Evolutionary conservation across 257 asterid species (phyloP), one percentile per base, ranked within the genome.

Genomic region (Coffea canephora): DNA sequence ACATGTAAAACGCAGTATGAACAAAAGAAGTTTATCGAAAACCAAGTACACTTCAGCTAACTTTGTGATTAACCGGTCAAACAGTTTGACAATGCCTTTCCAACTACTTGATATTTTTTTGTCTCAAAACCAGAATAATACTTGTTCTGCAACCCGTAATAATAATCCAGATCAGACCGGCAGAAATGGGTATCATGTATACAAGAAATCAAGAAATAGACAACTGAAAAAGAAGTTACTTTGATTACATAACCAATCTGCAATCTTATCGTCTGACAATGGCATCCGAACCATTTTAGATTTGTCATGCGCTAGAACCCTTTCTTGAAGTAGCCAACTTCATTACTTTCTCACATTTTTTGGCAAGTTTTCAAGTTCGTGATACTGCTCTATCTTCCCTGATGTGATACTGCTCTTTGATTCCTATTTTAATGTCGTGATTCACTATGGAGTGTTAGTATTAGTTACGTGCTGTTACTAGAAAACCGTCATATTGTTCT

Each of bases 361-460:
- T 39, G 19, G 64, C 64, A 18, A n/a, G 5, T 31, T 18, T 57
- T 57, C 18, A 18, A 19, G 19, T 55, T 55, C 31, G 31, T 31
- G 31, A 31, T 31, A 31, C 31, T 85, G 97, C 86, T 95, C 99
- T 23, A 83, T 95, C 74, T 86, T 92, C 34, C 87, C 98, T 0
- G 97, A 95, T 27, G 97, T 93, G 83, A 95, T 95, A 61, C 78
- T 95, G 82, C 97, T 95, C 23, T 93, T 95, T 9, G 99, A 95
- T 82, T 95, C 99, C 21, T 95, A 89, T 80, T 95, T 95, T 57
- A 76, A 86, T 13, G 95, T 95, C 23, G 97, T 95, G 71, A 84
- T 95, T 79, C 99, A 95, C 86, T 90, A 89, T 72, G 99, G 99
- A 19, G 36, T 27, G 71, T 84, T 78, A 71, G 61, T 49, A 31